Percentiles rank a stretch among this genome's conserved stretches.
Evolutionary conservation across 306 rosid species (phyloP).

Genomic region (Lagenaria siceraria): DNA sequence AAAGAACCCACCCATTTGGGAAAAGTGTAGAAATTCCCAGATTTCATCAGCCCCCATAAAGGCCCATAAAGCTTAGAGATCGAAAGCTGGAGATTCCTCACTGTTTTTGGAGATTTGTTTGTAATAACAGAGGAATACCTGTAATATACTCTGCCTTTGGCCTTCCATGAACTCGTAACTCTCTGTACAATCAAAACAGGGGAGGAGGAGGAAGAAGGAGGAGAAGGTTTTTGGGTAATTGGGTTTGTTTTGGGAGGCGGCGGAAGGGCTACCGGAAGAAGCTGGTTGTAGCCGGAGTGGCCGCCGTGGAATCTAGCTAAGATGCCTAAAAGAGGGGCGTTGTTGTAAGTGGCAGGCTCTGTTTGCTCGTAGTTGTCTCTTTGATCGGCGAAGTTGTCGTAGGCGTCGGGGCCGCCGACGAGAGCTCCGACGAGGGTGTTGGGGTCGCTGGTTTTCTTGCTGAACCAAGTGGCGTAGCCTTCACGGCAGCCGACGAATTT

Average conservation of each 20-base stretch:
- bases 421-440: constrained; percentile 71
- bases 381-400: constrained; percentile 89
- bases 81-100: constrained; percentile 44
- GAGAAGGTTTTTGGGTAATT: constrained; percentile 9
- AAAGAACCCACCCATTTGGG: constrained; percentile 75
- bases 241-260: background rate
- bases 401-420: constrained; percentile 99
- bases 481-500: constrained; percentile 71
- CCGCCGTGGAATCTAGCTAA: constrained; percentile 70
- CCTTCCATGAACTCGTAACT: constrained; percentile 57
- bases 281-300: constrained; percentile 57
- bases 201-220: constrained; percentile 23
- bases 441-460: constrained; percentile 64
- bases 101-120: constrained; percentile 56
- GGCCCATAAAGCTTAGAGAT: constrained; percentile 83
- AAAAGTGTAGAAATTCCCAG: constrained; percentile 44
- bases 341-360: constrained; percentile 97
- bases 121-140: constrained; percentile 72
- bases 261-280: constrained; percentile 51
- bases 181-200: constrained; percentile 58
- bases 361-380: constrained; percentile 93
- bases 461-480: constrained; percentile 88
- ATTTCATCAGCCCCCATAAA: constrained; percentile 72
- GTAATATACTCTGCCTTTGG: constrained; percentile 58
- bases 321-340: constrained; percentile 86